Evolutionary conservation across 2,329 filamentous ascomycete species (phyloP).

Genomic region (Talaromyces pinophilus): DNA sequence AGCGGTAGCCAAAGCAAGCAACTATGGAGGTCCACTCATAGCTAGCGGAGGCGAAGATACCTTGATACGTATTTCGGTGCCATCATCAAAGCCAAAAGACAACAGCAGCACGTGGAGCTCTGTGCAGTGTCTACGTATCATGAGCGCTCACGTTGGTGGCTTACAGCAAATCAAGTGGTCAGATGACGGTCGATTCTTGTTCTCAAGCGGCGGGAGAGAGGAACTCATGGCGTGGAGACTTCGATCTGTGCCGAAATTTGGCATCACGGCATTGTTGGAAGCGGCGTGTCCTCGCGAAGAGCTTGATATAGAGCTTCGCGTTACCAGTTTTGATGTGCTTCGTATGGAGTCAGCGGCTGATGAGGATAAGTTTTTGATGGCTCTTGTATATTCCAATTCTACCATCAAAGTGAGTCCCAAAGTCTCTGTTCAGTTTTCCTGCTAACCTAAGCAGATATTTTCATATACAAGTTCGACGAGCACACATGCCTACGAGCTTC

Average conservation of each 20-base stretch:
- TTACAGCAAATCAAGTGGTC: slow-evolving; percentile 81
- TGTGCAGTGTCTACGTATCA: slow-evolving; percentile 59
- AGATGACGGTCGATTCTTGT: slow-evolving; percentile 64
- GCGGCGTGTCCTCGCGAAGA: slow-evolving; percentile 51
- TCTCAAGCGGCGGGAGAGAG: slow-evolving; percentile 84
- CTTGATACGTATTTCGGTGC: slow-evolving; percentile 67
- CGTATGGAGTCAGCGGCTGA: slow-evolving; percentile 30
- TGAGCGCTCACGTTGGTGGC: slow-evolving; percentile 79
- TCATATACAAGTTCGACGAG: slow-evolving; percentile 35
- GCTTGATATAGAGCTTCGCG: slow-evolving; percentile 67
- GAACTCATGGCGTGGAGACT: slow-evolving; percentile 87
- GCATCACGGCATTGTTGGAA: slow-evolving; percentile 56
- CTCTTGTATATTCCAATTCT: slow-evolving; percentile 82
- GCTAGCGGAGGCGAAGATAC: slow-evolving; percentile 73
- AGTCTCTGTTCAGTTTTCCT: slow-evolving; percentile 46
- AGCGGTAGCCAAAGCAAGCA: slow-evolving; percentile 46
- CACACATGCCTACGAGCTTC: slow-evolving; percentile 38
- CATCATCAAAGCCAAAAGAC: slow-evolving; percentile 24
- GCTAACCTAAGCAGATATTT: slow-evolving; percentile 46
- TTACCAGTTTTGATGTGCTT: slow-evolving; percentile 73
- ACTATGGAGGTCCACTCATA: slow-evolving; percentile 44
- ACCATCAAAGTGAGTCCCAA: slow-evolving; percentile 59
- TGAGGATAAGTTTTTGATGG: slow-evolving; percentile 57
- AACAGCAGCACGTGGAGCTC: slow-evolving; percentile 27
- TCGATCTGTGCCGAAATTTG: slow-evolving; percentile 54